A percentile compares a stretch with the other conserved stretches of the same genome.
These are phyloP conservation scores for Aspergillus aculeatus DNA, from an alignment of 2,329 filamentous ascomycete species.

Conservation along the genomic window DNA sequence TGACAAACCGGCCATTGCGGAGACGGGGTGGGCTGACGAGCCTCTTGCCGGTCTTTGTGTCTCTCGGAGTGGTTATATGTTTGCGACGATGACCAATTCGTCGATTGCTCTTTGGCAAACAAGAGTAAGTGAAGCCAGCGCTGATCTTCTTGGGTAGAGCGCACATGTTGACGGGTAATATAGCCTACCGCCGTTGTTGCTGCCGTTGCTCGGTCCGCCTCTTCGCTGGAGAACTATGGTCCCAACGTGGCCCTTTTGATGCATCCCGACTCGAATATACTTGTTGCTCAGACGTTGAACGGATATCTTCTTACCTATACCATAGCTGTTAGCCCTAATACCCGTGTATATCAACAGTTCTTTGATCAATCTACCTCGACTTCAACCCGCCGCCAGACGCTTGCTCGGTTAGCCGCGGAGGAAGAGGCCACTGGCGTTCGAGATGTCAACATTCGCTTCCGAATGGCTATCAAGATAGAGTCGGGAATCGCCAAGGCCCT, in stretches of 20 bases:
- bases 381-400: constrained; percentile 47
- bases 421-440: constrained; percentile 80
- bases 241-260: constrained; percentile 80
- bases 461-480: constrained; percentile 97
- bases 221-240: constrained; percentile 80
- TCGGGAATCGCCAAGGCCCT: constrained; percentile 86
- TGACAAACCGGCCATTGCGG: constrained; percentile 26
- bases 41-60: constrained; percentile 72
- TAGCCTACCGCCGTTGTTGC: constrained; percentile 88
- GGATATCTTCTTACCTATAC: constrained; percentile 95
- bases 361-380: constrained; percentile 56
- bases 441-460: constrained; percentile 86
- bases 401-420: constrained; percentile 59
- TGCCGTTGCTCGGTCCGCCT: constrained; percentile 75
- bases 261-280: constrained; percentile 85
- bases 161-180: constrained; percentile 28
- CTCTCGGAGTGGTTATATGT: constrained; percentile 76
- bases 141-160: constrained; percentile 13
- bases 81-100: constrained; percentile 81
- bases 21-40: constrained; percentile 54
- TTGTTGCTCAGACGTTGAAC: constrained; percentile 81
- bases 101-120: constrained; percentile 96
- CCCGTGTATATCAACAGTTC: constrained; percentile 79
- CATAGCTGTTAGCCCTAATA: constrained; percentile 76
- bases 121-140: constrained; percentile 59